Evolutionary conservation across 352 stramenopile genomes (phyloP).

Genomic region (Phytophthora pseudosyringae): DNA sequence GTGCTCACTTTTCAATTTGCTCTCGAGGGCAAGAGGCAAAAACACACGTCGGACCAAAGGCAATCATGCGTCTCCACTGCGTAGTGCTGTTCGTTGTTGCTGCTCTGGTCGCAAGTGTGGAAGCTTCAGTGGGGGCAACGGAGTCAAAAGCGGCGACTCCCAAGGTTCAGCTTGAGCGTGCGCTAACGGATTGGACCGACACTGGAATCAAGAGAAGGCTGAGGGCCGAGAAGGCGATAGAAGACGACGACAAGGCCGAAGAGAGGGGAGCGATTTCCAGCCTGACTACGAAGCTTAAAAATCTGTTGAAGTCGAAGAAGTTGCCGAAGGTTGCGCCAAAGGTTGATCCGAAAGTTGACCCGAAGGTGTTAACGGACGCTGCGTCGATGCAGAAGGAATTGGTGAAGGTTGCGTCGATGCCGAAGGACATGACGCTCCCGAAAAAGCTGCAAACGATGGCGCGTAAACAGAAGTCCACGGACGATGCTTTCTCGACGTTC

Average conservation of each 20-base stretch:
- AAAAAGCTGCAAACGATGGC: neutral
- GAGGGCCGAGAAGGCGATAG: neutral
- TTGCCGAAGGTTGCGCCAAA: neutral
- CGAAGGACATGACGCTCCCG: neutral
- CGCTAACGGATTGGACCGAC: neutral
- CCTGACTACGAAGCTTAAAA: constrained; percentile 1
- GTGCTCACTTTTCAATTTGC: neutral
- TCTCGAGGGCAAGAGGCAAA: neutral
- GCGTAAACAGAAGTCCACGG: neutral
- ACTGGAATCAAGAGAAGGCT: neutral
- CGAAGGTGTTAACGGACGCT: neutral
- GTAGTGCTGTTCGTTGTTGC: neutral
- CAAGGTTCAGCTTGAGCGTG: neutral
- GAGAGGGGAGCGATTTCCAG: neutral
- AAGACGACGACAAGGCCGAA: constrained; percentile 10
- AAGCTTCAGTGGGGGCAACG: neutral
- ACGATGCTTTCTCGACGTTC: neutral
- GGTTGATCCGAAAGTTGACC: neutral
- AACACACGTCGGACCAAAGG: neutral
- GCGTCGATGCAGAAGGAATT: neutral
- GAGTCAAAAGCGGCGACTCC: neutral
- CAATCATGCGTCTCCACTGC: constrained; percentile 1
- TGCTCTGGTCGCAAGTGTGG: neutral
- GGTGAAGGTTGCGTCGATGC: neutral
- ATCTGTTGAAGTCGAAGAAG: neutral